A percentile compares a stretch with the other conserved stretches of the same genome.
Evolutionary conservation across 805 yeast species (phyloP).

Genomic region (Wickerhamiella sergipiensis): DNA sequence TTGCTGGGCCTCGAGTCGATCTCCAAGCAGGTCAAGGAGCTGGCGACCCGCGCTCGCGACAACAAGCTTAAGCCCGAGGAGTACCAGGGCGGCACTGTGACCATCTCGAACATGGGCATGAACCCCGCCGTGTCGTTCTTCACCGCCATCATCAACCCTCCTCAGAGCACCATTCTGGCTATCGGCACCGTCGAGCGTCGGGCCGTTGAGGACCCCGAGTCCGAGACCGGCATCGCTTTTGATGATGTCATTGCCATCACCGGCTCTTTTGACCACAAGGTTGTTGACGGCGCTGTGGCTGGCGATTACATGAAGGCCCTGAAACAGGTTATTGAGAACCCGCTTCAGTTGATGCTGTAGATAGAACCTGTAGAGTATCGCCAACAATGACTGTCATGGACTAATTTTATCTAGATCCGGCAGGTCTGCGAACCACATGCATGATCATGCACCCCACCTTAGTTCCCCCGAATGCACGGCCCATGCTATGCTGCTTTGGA

Average conservation of each 20-base stretch:
- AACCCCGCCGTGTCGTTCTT: constrained; percentile 83
- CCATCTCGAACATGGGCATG: constrained; percentile 98
- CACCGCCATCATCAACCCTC: constrained; percentile 97
- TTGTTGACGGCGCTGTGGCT: constrained; percentile 94
- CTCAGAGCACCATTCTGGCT: constrained; percentile 89
- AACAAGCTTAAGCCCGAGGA: constrained; percentile 91
- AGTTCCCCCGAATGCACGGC: neutral
- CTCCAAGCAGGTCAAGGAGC: constrained; percentile 73
- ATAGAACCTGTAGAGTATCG: neutral
- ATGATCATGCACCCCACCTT: neutral
- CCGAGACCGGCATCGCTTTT: constrained; percentile 83
- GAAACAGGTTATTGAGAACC: constrained; percentile 87
- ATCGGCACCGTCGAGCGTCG: constrained; percentile 85
- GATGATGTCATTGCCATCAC: constrained; percentile 86
- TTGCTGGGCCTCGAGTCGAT: constrained; percentile 73
- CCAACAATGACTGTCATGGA: neutral
- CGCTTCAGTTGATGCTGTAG: constrained; percentile 80
- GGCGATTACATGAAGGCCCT: constrained; percentile 93
- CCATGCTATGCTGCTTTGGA: neutral
- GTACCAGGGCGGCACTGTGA: constrained; percentile 98
- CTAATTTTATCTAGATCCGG: neutral
- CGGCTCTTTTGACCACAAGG: constrained; percentile 97
- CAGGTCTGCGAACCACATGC: neutral
- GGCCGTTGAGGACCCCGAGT: constrained; percentile 83
- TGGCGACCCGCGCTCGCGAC: constrained; percentile 91